Percentiles rank a stretch among this genome's conserved stretches.
Evolutionary conservation across 768 basidiomycete genomes (phyloP).

Genomic region (Gymnopilus junonius): DNA sequence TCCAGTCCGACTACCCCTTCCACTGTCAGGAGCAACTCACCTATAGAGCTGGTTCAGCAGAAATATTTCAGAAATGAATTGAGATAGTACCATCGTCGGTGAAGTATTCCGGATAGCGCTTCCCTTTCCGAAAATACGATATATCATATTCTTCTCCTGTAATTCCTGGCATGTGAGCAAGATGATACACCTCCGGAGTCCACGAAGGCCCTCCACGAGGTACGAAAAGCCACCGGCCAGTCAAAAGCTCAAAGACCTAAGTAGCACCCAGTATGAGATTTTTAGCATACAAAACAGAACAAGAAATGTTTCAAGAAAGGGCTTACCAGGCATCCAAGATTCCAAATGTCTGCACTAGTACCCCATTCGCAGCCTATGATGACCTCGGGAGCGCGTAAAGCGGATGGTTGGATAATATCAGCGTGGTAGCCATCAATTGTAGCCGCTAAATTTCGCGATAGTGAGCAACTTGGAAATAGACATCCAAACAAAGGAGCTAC

Average conservation of each 20-base stretch:
- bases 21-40: background rate
- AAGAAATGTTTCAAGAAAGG: background rate
- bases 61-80: background rate
- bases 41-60: background rate
- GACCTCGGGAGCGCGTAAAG: constrained; percentile 34
- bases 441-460: background rate
- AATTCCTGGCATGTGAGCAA: constrained; percentile 21
- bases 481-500: background rate
- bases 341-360: constrained; percentile 35
- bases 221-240: constrained; percentile 24
- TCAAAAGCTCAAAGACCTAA: constrained; percentile 29
- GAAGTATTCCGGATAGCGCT: constrained; percentile 16
- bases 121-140: constrained; percentile 8
- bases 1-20: background rate
- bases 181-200: constrained; percentile 22
- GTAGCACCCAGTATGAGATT: background rate
- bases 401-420: constrained; percentile 24
- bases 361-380: constrained; percentile 27
- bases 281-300: background rate
- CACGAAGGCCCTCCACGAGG: constrained; percentile 21
- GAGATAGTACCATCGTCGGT: constrained; percentile 15
- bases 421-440: constrained; percentile 9
- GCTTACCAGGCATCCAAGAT: constrained; percentile 32
- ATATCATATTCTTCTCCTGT: constrained; percentile 16
- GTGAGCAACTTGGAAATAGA: background rate